Base-by-base conservation (phyloP, 1,139 yeast genomes). In the Sugiyamaella neomexicana region DNA sequence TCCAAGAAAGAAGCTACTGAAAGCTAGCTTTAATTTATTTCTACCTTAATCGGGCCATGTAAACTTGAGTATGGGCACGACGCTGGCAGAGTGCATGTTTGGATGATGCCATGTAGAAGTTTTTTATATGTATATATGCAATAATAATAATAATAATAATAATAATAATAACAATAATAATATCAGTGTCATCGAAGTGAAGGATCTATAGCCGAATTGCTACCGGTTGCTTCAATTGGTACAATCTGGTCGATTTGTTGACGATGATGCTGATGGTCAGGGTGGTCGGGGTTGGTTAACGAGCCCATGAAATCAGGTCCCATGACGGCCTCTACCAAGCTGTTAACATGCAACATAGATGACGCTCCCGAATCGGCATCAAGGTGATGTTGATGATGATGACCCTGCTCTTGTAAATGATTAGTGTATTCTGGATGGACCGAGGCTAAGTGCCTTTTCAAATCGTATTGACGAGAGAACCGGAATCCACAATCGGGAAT, bases 391-490 rank as follows among this genome's bases (percentile, higher is more conserved):
- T 23, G 32, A 16, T 29, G 16, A 7, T 16, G 3, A 3, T 23
- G 32, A 16, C 23, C 34, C 10, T 34, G 36, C 9, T 20, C 25
- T 20, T 20, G 25, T 20, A 20, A 3, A 20, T 3, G 25, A 20
- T 10, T 13, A 5, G 61, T 54, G 32, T 45, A 40, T 47, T 39
- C 38, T 40, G 46, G 39, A 50, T 69, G 73, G 17, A 55, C 54
- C 5, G 69, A 60, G 10, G 61, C 62, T 29, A 71, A 51, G 52
- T 75, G 79, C 6, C 79, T 68, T 27, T 62, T 61, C 53, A 74
- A 57, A 56, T 75, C 79, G 56, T 75, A 75, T 50, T 69, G 61
- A 25, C 79, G 61, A 20, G 62, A 62, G 60, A 74, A 75, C 29
- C 75, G 61, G 59, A 62, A 69, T 27, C 58, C 61, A 52, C 79